Evolutionary conservation across 176 grass and related monocot species (phyloP).

Genomic region (Puya raimondii): DNA sequence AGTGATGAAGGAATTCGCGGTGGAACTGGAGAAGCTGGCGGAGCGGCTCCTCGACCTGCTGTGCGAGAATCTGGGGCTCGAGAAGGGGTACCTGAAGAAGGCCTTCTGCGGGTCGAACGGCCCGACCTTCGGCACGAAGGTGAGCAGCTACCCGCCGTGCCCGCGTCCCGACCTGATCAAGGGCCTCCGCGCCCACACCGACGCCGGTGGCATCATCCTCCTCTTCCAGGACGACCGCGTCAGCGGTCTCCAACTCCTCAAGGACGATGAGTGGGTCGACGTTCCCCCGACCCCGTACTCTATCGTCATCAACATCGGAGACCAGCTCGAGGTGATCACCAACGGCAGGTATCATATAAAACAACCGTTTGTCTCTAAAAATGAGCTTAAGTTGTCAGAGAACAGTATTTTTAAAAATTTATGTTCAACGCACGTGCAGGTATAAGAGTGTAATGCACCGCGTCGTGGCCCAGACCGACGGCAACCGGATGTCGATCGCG

Average conservation of each 20-base stretch:
- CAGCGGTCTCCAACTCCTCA: slow-evolving; percentile 68
- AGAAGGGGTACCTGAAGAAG: slow-evolving; percentile 56
- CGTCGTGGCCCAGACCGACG: slow-evolving; percentile 53
- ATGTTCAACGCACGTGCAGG: not conserved
- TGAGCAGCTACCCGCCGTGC: slow-evolving; percentile 84
- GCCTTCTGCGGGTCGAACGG: slow-evolving; percentile 50
- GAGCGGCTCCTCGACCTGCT: slow-evolving; percentile 71
- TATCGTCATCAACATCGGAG: slow-evolving; percentile 80
- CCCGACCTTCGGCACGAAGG: slow-evolving; percentile 78
- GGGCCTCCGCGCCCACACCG: slow-evolving; percentile 79
- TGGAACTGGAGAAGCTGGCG: slow-evolving; percentile 57
- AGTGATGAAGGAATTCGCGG: slow-evolving; percentile 54
- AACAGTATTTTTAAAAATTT: too few species aligned
- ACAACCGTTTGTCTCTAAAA: too few species aligned
- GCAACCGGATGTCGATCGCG: slow-evolving; percentile 79
- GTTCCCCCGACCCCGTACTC: slow-evolving; percentile 55
- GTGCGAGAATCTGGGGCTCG: slow-evolving; percentile 79
- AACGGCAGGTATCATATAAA: slow-evolving; percentile 25
- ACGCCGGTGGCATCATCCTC: slow-evolving; percentile 81
- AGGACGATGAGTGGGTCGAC: slow-evolving; percentile 58
- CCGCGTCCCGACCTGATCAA: slow-evolving; percentile 64
- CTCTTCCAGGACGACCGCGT: slow-evolving; percentile 75
- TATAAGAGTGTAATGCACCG: slow-evolving; percentile 87
- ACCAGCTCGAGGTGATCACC: slow-evolving; percentile 94
- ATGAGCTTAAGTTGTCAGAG: too few species aligned